Conservation (phyloP, 441 rosid genomes). For the Gossypium aridum region DNA sequence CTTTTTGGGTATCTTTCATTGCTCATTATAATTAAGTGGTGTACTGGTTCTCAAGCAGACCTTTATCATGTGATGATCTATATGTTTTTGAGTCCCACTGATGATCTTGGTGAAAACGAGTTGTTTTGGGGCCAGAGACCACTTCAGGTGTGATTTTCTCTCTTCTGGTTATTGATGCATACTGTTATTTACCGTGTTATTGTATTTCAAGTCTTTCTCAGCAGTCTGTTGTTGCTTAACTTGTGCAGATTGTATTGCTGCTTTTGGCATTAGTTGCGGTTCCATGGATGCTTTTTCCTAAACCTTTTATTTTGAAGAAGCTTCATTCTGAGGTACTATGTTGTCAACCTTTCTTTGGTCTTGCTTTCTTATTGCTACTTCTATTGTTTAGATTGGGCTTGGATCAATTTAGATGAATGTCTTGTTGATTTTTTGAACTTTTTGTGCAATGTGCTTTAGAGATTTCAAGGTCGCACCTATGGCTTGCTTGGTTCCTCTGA, state of each 20-base stretch:
- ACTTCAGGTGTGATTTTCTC: constrained; percentile 55
- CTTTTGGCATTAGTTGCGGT: constrained; percentile 79
- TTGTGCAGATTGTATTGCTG: constrained; percentile 74
- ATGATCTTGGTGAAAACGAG: constrained; percentile 81
- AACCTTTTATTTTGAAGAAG: constrained; percentile 89
- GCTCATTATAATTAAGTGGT: constrained; percentile 90
- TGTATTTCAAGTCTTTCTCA: constrained; percentile 14
- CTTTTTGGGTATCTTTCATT: constrained; percentile 93
- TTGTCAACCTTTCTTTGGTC: constrained; percentile 13
- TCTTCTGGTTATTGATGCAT: constrained; percentile 8
- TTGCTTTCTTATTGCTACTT: not conserved
- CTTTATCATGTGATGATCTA: constrained; percentile 99
- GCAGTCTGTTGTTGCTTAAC: constrained; percentile 18
- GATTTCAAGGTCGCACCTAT: constrained; percentile 94
- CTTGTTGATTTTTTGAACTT: not conserved
- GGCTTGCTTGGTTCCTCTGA: constrained; percentile 85
- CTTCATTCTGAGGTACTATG: constrained; percentile 67
- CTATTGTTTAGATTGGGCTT: not conserved
- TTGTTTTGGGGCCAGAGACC: constrained; percentile 94
- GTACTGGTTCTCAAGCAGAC: constrained; percentile 96
- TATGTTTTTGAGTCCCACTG: constrained; percentile 96
- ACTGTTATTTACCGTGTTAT: constrained; percentile 7
- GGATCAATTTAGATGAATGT: not conserved
- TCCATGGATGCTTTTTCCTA: constrained; percentile 99
- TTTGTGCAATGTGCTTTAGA: constrained; percentile 31